Base-by-base conservation (phyloP, 2,329 filamentous ascomycete genomes). In the Gremmenia infestans region DNA sequence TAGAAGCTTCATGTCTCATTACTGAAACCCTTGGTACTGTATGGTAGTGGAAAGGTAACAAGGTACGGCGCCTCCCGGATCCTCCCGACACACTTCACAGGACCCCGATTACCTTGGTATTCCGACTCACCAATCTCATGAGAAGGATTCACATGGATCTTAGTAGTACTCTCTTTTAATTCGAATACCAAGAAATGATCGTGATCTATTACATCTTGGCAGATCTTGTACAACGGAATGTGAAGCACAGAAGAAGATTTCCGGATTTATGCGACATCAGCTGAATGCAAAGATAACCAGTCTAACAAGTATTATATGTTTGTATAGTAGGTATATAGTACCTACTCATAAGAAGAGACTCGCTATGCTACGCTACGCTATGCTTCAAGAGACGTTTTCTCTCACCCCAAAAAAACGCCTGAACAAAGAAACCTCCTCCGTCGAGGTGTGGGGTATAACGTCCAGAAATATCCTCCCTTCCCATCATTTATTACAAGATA, bases 331-430 rank as follows among this genome's bases (percentile, higher is more conserved):
- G 28, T 8, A 32, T 9, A 1, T 32, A 9, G 28, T 32, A 32
- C 28, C 11, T 19, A 12, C 11, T 17, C n/a, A 47, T 25, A 47
- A 15, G 22, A 43, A 43, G 9, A 11, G 11, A 14, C 49, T 12
- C 46, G 17, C 46, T 50, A 50, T 28, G 47, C 52, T 50, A 54
- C 52, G 52, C 52, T 50, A 54, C n/a, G 52, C 52, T 49, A 54
- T 49, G 25, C 52, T 19, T 1, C 40, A 22, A 36, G n/a, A 45
- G 7, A 40, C 14, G 15, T 46, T 12, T 19, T 40, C 19, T n/a
- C 28, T 35, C 17, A 36, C 15, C 15, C 15, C 15, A 42, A 40
- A 14, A 39, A 14, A 52, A 52, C 50, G 50, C 50, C 50, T 32
- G 19, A 22, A 32, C 37, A 48, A 48, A 28, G 52, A 43, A 52